Evolutionary conservation across 1,284 basidiomycete species (phyloP).

Genomic region (Porogramme epimiltina): DNA sequence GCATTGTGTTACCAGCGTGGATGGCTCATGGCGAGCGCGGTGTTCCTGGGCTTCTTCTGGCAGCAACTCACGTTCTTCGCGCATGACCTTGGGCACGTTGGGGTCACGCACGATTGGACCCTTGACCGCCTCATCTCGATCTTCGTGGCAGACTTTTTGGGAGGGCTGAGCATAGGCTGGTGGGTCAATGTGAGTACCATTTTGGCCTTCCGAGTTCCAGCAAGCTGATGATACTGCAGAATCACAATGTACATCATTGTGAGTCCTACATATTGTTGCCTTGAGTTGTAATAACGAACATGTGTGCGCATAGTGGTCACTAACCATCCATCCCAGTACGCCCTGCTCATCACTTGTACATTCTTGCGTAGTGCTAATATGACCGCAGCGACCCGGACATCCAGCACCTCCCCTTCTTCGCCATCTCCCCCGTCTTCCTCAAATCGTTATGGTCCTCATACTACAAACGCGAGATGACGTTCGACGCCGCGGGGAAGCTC

Average conservation of each 20-base stretch:
- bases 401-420: slow-evolving; percentile 96
- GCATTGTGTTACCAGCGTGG: slow-evolving; percentile 62
- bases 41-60: slow-evolving; percentile 88
- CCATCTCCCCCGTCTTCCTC: slow-evolving; percentile 89
- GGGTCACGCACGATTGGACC: slow-evolving; percentile 88
- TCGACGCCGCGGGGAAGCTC: slow-evolving; percentile 72
- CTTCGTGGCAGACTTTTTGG: slow-evolving; percentile 84
- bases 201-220: neutral
- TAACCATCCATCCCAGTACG: slow-evolving; percentile 95
- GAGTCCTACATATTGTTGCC: slow-evolving; percentile 34
- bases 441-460: slow-evolving; percentile 90
- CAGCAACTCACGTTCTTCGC: slow-evolving; percentile 93
- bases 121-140: slow-evolving; percentile 83
- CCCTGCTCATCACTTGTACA: slow-evolving; percentile 9
- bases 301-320: slow-evolving; percentile 72
- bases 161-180: slow-evolving; percentile 95
- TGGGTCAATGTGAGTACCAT: slow-evolving; percentile 86
- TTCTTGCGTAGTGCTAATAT: slow-evolving; percentile 14
- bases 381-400: slow-evolving; percentile 89
- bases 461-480: slow-evolving; percentile 86
- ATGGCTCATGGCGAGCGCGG: slow-evolving; percentile 74
- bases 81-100: slow-evolving; percentile 95
- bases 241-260: slow-evolving; percentile 97
- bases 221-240: slow-evolving; percentile 47
- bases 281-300: slow-evolving; percentile 7